phyloP scores from a whole-genome alignment of 2,329 filamentous ascomycete species.

The Mycocentrospora acerina region DNA sequence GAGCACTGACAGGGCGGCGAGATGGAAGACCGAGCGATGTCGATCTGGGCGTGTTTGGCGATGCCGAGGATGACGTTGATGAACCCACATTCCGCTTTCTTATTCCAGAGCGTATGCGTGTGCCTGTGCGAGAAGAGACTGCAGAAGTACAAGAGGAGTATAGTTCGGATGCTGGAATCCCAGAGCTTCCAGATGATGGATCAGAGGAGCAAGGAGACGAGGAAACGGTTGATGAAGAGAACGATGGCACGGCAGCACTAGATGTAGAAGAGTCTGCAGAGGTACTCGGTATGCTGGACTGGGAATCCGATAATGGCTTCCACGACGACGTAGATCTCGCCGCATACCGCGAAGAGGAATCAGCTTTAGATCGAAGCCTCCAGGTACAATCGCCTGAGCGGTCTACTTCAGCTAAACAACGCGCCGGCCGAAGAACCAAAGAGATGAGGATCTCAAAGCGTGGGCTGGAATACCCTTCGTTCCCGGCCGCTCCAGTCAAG shows the following conservation, averaged over 20 bases:
- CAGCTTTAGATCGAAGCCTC: constrained; percentile 38
- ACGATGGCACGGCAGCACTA: constrained; percentile 37
- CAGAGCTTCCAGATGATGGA: constrained; percentile 16
- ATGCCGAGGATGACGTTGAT: constrained; percentile 35
- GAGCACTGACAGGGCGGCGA: constrained; percentile 32
- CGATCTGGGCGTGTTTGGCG: constrained; percentile 35
- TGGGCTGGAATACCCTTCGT: constrained; percentile 72
- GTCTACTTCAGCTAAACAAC: constrained; percentile 12
- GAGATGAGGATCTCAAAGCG: constrained; percentile 66
- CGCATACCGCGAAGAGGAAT: constrained; percentile 38
- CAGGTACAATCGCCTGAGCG: constrained; percentile 29
- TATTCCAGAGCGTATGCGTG: constrained; percentile 38
- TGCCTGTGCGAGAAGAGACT: constrained; percentile 15
- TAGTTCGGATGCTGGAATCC: constrained; percentile 9
- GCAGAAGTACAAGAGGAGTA: constrained; percentile 13
- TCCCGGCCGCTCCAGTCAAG: constrained; percentile 75
- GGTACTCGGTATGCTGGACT: constrained; percentile 23
- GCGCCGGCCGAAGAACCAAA: constrained; percentile 40
- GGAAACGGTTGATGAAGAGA: constrained; percentile 6
- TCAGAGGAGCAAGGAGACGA: constrained; percentile 27
- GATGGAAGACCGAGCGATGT: constrained; percentile 34
- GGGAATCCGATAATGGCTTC: constrained; percentile 32
- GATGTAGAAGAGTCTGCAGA: constrained; percentile 15
- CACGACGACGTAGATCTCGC: constrained; percentile 32
- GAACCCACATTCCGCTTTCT: constrained; percentile 44